These are phyloP conservation scores for Peronospora farinosa DNA, from an alignment of 352 stramenopile genomes.

Conservation along the genomic window DNA sequence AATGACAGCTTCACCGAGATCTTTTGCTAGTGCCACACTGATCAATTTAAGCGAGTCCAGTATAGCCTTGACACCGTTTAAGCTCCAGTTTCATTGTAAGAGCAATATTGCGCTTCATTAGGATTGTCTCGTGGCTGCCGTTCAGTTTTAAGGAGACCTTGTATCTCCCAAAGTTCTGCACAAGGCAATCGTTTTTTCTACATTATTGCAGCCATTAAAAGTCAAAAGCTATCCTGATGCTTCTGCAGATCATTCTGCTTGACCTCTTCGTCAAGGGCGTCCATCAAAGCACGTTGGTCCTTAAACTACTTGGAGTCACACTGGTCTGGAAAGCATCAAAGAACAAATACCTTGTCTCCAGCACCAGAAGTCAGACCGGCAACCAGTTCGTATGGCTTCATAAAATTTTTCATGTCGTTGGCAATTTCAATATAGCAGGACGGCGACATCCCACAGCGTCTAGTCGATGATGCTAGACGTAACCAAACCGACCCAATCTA, in stretches of 20 bases:
- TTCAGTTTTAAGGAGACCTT: constrained; percentile 49
- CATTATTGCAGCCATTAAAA: constrained; percentile 30
- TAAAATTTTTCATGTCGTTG: constrained; percentile 62
- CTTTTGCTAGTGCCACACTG: constrained; percentile 47
- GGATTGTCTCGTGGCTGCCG: constrained; percentile 35
- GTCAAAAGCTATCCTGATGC: constrained; percentile 56
- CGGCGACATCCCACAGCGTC: constrained; percentile 48
- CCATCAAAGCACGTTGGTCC: constrained; percentile 70
- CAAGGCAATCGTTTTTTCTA: constrained; percentile 48
- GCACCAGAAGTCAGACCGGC: constrained; percentile 44
- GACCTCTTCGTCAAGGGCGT: constrained; percentile 61
- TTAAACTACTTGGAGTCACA: constrained; percentile 60
- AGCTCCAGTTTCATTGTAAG: constrained; percentile 36
- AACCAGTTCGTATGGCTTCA: constrained; percentile 64
- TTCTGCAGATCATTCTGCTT: constrained; percentile 53
- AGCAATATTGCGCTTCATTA: constrained; percentile 39
- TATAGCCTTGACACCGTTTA: constrained; percentile 34
- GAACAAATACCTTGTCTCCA: constrained; percentile 55
- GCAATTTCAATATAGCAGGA: constrained; percentile 66
- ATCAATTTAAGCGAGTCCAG: constrained; percentile 52
- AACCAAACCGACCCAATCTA: constrained; percentile 49
- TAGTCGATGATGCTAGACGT: constrained; percentile 51
- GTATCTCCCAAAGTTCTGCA: constrained; percentile 70
- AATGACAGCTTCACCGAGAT: constrained; percentile 35
- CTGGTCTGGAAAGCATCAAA: constrained; percentile 80